phyloP scores from a whole-genome alignment of 306 rosid species.

The Citrullus mucosospermus region DNA sequence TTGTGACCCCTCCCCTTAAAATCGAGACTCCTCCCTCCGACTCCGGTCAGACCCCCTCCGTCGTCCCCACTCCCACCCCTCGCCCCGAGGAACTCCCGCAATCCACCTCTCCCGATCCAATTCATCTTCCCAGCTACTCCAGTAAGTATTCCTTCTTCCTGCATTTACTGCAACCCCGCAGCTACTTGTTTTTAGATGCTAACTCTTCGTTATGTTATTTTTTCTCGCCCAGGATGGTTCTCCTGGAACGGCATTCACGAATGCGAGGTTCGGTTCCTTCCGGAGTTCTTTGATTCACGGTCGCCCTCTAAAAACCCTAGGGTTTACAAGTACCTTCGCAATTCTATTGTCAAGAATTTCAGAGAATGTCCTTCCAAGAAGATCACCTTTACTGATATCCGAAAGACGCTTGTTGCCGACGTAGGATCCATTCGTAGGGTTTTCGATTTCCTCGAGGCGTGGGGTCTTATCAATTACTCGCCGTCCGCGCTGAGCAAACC shows the following conservation, averaged over 20 bases:
- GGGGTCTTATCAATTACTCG: slow-evolving; percentile 79
- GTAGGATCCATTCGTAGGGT: slow-evolving; percentile 77
- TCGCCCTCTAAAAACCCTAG: slow-evolving; percentile 51
- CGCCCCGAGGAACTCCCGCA: slow-evolving; percentile 13
- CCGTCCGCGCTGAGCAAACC: slow-evolving; percentile 46
- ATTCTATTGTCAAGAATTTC: slow-evolving; percentile 53
- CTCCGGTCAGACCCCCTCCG: not conserved
- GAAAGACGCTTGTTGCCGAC: slow-evolving; percentile 77
- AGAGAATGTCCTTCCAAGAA: slow-evolving; percentile 48
- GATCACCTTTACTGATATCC: slow-evolving; percentile 75
- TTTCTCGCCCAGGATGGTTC: slow-evolving; percentile 44
- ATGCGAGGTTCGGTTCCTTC: slow-evolving; percentile 66
- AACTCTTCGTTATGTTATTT: not conserved
- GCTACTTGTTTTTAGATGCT: not conserved
- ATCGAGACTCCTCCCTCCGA: not conserved
- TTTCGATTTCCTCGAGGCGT: slow-evolving; percentile 73
- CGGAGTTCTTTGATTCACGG: slow-evolving; percentile 58
- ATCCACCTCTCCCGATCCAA: slow-evolving; percentile 15
- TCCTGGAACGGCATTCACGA: slow-evolving; percentile 50
- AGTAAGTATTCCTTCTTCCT: slow-evolving; percentile 9
- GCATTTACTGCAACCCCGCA: not conserved
- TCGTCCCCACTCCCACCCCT: not conserved
- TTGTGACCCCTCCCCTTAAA: not conserved
- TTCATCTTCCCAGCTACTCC: slow-evolving; percentile 65
- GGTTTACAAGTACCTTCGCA: slow-evolving; percentile 73